Evolutionary conservation across 768 basidiomycete genomes (phyloP).

Genomic region (Termitomyces sp.): DNA sequence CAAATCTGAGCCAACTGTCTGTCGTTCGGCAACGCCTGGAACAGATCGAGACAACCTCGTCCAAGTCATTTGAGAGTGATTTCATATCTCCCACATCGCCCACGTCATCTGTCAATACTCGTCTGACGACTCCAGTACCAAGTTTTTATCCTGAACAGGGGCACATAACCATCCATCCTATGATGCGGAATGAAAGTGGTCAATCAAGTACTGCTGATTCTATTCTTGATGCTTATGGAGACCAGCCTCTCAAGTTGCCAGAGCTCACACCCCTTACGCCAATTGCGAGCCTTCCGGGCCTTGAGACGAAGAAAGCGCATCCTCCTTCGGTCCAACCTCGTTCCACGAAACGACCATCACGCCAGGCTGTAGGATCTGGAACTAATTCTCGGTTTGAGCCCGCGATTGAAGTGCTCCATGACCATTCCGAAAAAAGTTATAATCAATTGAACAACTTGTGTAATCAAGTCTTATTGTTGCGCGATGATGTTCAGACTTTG

Average conservation of each 20-base stretch:
- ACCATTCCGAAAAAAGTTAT: slow-evolving; percentile 4
- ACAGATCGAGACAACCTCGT: slow-evolving; percentile 42
- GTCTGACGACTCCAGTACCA: slow-evolving; percentile 9
- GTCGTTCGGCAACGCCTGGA: slow-evolving; percentile 64
- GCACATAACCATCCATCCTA: background rate
- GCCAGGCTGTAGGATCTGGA: background rate
- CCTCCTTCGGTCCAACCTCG: background rate
- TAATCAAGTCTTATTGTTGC: slow-evolving; percentile 10
- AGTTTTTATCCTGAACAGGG: background rate
- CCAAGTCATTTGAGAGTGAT: slow-evolving; percentile 10
- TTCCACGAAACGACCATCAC: background rate
- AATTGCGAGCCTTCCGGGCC: background rate
- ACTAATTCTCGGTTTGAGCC: background rate
- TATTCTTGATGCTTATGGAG: slow-evolving; percentile 21
- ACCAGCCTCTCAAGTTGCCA: background rate
- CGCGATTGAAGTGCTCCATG: slow-evolving; percentile 7
- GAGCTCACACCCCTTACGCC: background rate
- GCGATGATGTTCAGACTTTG: slow-evolving; percentile 9
- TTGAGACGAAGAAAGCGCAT: background rate
- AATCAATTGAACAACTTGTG: slow-evolving; percentile 1
- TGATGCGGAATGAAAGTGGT: slow-evolving; percentile 6
- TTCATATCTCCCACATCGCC: slow-evolving; percentile 7
- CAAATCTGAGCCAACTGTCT: slow-evolving; percentile 53
- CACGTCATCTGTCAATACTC: slow-evolving; percentile 6
- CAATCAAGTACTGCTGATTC: slow-evolving; percentile 16